Conservation (phyloP, 208 protist species). For the Porcisia deanei region DNA sequence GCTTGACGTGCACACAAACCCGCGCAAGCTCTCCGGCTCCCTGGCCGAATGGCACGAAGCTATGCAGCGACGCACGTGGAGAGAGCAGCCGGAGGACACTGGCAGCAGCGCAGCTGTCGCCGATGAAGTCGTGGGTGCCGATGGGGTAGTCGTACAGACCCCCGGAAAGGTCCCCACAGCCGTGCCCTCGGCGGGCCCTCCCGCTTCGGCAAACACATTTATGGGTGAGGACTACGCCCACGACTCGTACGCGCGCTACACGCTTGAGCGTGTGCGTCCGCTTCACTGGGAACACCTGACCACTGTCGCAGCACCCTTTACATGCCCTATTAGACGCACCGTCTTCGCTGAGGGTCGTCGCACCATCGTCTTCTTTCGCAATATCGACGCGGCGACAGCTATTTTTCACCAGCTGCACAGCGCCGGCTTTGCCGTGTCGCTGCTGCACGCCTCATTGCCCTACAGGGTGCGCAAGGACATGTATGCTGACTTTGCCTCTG, state of each 20-base stretch:
- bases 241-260: slow-evolving; percentile 44
- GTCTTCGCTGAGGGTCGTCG: slow-evolving; percentile 67
- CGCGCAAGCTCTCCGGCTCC: slow-evolving; percentile 48
- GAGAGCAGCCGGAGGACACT: slow-evolving; percentile 3
- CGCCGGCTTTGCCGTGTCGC: slow-evolving; percentile 58
- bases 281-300: slow-evolving; percentile 77
- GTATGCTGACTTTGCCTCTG: slow-evolving; percentile 72
- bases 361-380: slow-evolving; percentile 68
- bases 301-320: slow-evolving; percentile 76
- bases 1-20: slow-evolving; percentile 36
- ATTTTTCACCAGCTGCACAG: slow-evolving; percentile 73
- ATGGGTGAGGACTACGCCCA: slow-evolving; percentile 27
- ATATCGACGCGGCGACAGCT: slow-evolving; percentile 75
- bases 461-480: slow-evolving; percentile 55
- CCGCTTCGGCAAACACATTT: not conserved
- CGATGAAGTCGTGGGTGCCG: not conserved
- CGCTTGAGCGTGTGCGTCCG: slow-evolving; percentile 59
- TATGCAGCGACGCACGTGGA: not conserved
- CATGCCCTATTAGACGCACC: slow-evolving; percentile 54
- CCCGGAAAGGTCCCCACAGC: not conserved
- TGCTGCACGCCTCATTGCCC: slow-evolving; percentile 76
- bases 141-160: not conserved
- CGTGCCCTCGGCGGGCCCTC: not conserved
- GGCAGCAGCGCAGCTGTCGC: slow-evolving; percentile 1
- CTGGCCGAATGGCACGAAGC: slow-evolving; percentile 42